Evolutionary conservation across 208 protist genomes (phyloP).

Genomic region (Trypanosoma cruzi): DNA sequence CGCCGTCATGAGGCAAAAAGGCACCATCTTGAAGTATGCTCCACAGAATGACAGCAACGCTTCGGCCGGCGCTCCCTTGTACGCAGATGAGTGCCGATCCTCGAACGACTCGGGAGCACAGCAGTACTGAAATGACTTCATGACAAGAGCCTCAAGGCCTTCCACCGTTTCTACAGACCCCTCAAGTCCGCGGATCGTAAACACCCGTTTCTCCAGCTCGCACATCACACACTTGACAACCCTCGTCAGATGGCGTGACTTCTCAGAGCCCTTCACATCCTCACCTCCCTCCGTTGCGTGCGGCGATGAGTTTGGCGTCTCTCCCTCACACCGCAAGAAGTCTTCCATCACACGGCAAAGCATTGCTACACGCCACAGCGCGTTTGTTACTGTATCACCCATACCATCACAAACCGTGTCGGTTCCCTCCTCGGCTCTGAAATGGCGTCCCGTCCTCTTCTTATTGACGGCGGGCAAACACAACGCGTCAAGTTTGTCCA

Average conservation of each 20-base stretch:
- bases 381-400: slow-evolving; percentile 21
- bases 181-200: not conserved
- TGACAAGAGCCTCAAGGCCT: slow-evolving; percentile 16
- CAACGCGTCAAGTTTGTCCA: slow-evolving; percentile 24
- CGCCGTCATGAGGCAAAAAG: not conserved
- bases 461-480: not conserved
- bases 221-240: slow-evolving; percentile 11
- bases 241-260: not conserved
- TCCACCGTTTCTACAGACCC: slow-evolving; percentile 2
- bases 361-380: slow-evolving; percentile 18
- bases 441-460: not conserved
- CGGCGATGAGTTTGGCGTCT: not conserved
- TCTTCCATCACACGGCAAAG: slow-evolving; percentile 25
- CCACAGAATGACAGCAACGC: slow-evolving; percentile 23
- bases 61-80: slow-evolving; percentile 11
- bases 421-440: not conserved
- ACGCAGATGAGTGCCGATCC: slow-evolving; percentile 1
- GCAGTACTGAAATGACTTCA: slow-evolving; percentile 18
- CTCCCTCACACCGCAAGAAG: not conserved
- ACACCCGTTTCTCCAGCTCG: slow-evolving; percentile 19
- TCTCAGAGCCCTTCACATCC: not conserved
- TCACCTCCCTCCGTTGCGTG: not conserved
- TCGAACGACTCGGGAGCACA: slow-evolving; percentile 1
- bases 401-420: not conserved
- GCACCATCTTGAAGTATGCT: slow-evolving; percentile 28